phyloP scores from a whole-genome alignment of 495 filamentous ascomycete species.

The Aspergillus ostianus region DNA sequence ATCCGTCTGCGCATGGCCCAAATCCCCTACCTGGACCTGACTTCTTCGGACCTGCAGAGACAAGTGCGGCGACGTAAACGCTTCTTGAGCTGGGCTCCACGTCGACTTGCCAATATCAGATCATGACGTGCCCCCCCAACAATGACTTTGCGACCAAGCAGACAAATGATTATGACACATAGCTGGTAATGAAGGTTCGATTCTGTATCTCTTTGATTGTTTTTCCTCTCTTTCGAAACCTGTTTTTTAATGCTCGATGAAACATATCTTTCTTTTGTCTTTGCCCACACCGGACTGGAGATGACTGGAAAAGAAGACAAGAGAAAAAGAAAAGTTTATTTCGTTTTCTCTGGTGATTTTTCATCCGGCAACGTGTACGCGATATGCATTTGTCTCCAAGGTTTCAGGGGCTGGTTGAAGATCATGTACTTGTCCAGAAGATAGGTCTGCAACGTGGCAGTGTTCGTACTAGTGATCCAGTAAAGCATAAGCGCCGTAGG shows the following conservation, averaged over 20 bases:
- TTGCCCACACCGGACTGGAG: not conserved
- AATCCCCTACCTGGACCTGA: conserved; percentile 11
- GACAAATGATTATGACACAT: not conserved
- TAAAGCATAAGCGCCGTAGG: conserved; percentile 69
- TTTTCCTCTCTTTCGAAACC: not conserved
- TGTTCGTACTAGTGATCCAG: conserved; percentile 60
- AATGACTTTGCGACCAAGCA: not conserved
- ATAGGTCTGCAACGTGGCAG: conserved; percentile 39
- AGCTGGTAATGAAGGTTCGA: not conserved
- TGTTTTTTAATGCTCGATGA: not conserved
- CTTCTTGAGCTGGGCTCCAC: not conserved
- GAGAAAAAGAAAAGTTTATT: not conserved
- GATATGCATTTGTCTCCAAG: conserved; percentile 21
- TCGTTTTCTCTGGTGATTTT: not conserved
- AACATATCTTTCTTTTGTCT: not conserved
- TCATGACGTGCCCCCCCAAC: not conserved
- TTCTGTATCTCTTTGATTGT: not conserved
- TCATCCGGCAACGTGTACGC: not conserved
- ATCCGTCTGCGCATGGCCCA: conserved; percentile 21
- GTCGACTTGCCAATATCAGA: not conserved
- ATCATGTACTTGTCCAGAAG: conserved; percentile 39
- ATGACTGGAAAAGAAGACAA: too few species aligned
- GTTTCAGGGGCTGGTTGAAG: conserved; percentile 20
- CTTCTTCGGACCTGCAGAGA: not conserved
- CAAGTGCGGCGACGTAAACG: not conserved